Evolutionary conservation across 805 yeast genomes (phyloP).

Genomic region (Wickerhamiella kurtzmanii): DNA sequence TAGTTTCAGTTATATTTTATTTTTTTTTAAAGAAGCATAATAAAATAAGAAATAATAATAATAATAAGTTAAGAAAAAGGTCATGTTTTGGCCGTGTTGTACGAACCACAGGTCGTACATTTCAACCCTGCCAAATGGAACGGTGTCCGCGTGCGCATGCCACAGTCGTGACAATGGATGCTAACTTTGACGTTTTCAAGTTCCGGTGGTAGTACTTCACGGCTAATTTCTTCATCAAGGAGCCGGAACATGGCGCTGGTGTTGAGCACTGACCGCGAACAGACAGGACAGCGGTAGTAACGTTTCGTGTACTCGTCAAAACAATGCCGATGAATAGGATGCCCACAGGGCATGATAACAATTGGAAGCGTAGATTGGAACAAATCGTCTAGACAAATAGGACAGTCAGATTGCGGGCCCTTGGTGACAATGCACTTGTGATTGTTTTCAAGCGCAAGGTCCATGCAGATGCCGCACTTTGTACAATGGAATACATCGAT

Average conservation of each 20-base stretch:
- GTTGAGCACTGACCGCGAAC: conserved; percentile 70
- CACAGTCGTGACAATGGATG: conserved; percentile 66
- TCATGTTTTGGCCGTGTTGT: conserved; percentile 42
- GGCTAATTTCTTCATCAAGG: conserved; percentile 66
- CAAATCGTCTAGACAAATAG: conserved; percentile 83
- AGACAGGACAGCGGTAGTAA: conserved; percentile 81
- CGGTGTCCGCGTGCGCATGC: conserved; percentile 57
- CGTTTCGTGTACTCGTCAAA: conserved; percentile 70
- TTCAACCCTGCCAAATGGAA: conserved; percentile 80
- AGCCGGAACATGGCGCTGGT: conserved; percentile 84
- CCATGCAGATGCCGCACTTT: conserved; percentile 76
- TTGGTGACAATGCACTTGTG: conserved; percentile 70
- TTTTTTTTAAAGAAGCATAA: not conserved
- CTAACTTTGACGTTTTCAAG: conserved; percentile 62
- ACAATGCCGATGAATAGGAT: conserved; percentile 79
- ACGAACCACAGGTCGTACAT: conserved; percentile 77
- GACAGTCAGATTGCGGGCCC: conserved; percentile 83
- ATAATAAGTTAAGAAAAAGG: not conserved
- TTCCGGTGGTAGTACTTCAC: conserved; percentile 70
- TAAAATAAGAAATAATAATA: not conserved
- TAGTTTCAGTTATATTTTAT: not conserved
- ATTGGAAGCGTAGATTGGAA: conserved; percentile 71
- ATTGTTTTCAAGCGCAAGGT: conserved; percentile 59
- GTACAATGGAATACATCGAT: conserved; percentile 87
- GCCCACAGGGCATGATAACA: conserved; percentile 89